Conservation (phyloP, 345 rosid species). For the Pelargonium nanum region DNA sequence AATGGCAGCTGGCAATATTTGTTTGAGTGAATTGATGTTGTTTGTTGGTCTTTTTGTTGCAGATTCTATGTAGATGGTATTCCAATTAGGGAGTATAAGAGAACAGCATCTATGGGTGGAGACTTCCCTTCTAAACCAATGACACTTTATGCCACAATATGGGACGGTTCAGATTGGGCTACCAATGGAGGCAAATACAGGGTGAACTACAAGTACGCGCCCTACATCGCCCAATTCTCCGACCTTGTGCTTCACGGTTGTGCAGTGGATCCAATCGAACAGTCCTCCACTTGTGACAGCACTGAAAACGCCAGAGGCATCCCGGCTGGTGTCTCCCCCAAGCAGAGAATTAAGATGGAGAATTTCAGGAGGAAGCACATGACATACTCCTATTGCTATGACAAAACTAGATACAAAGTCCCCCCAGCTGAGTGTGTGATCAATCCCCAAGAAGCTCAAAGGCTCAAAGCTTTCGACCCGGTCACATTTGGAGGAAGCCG, state of each 20-base stretch:
- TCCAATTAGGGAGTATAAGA: constrained; percentile 71
- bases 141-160: constrained; percentile 89
- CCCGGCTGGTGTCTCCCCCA: constrained; percentile 28
- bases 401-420: constrained; percentile 53
- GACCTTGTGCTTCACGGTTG: constrained; percentile 79
- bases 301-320: constrained; percentile 19
- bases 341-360: constrained; percentile 54
- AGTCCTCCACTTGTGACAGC: constrained; percentile 41
- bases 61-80: constrained; percentile 75
- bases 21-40: neutral
- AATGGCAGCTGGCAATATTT: too few species aligned
- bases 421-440: constrained; percentile 61
- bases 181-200: constrained; percentile 90
- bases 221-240: constrained; percentile 54
- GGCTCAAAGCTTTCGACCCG: constrained; percentile 59
- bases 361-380: constrained; percentile 56
- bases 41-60: constrained; percentile 9
- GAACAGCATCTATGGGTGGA: constrained; percentile 65
- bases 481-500: constrained; percentile 63
- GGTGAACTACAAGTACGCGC: constrained; percentile 91
- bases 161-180: constrained; percentile 98
- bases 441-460: constrained; percentile 43
- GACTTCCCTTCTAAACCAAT: constrained; percentile 91
- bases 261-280: constrained; percentile 68
- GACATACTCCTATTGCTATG: constrained; percentile 95